phyloP scores from a whole-genome alignment of 495 filamentous ascomycete species.

The Penicillium bialowiezense region DNA sequence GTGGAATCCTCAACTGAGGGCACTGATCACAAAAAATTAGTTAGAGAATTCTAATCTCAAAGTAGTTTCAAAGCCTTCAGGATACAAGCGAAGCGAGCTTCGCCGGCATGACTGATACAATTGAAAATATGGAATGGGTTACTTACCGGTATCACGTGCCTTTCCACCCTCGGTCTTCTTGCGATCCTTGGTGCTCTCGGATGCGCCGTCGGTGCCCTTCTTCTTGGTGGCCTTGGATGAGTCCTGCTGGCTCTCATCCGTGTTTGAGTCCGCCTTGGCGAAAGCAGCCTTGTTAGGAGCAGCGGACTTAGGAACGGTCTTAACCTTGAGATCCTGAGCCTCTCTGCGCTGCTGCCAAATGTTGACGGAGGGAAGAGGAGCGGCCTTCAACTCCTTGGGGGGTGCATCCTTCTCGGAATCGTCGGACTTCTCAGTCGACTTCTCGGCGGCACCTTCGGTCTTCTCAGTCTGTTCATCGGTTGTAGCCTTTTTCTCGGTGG shows the following conservation, averaged over 20 bases:
- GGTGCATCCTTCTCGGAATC: constrained; percentile 51
- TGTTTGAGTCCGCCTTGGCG: constrained; percentile 35
- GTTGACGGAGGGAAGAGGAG: constrained; percentile 78
- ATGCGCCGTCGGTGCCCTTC: constrained; percentile 33
- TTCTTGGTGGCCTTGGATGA: constrained; percentile 48
- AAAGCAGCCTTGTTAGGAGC: constrained; percentile 25
- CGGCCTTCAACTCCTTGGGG: constrained; percentile 70
- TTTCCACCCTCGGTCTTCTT: constrained; percentile 43
- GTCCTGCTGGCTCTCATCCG: constrained; percentile 36
- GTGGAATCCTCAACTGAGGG: constrained; percentile 66
- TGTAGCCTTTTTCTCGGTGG: constrained; percentile 31
- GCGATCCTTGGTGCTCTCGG: constrained; percentile 33
- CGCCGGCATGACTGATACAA: not conserved
- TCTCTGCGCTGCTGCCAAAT: constrained; percentile 77
- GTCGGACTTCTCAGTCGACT: constrained; percentile 23
- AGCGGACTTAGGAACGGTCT: constrained; percentile 38
- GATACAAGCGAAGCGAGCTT: not conserved
- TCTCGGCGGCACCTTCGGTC: constrained; percentile 20
- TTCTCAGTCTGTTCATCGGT: constrained; percentile 29
- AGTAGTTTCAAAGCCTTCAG: not conserved
- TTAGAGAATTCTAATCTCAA: not conserved
- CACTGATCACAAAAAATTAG: constrained; percentile 13
- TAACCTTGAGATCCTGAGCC: constrained; percentile 63
- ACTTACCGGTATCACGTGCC: constrained; percentile 42
- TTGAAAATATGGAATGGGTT: not conserved